phyloP scores from a whole-genome alignment of 352 stramenopile species.

The Phytophthora boehmeriae region DNA sequence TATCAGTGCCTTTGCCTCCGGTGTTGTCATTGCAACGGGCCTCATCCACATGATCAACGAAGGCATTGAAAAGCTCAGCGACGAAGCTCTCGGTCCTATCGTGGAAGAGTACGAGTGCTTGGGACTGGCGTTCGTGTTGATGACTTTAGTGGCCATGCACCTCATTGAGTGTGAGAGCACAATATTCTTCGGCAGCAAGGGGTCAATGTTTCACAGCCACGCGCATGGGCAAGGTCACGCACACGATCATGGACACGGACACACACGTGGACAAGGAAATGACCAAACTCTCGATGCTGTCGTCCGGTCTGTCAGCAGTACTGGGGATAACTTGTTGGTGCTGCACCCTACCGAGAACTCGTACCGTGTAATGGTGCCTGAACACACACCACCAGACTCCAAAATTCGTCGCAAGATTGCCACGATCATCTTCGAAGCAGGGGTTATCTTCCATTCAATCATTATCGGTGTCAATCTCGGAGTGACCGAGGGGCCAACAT shows the following conservation, averaged over 20 bases:
- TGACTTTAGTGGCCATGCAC: slow-evolving; percentile 52
- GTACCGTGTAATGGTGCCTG: not conserved
- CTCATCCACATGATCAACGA: slow-evolving; percentile 77
- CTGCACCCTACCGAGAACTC: slow-evolving; percentile 9
- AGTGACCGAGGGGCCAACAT: slow-evolving; percentile 46
- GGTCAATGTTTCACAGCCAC: slow-evolving; percentile 19
- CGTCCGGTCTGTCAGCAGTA: slow-evolving; percentile 7
- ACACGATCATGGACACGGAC: not conserved
- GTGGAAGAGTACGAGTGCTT: slow-evolving; percentile 52
- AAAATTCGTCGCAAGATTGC: slow-evolving; percentile 42
- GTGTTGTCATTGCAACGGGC: slow-evolving; percentile 60
- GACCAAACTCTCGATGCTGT: not conserved
- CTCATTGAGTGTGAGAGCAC: slow-evolving; percentile 57
- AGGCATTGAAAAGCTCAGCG: slow-evolving; percentile 48
- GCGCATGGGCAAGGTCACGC: slow-evolving; percentile 23
- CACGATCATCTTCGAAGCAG: slow-evolving; percentile 60
- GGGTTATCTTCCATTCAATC: slow-evolving; percentile 71
- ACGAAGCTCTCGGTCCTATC: slow-evolving; percentile 49
- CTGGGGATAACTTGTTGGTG: not conserved
- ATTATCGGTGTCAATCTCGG: slow-evolving; percentile 75
- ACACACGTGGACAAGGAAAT: too few species aligned
- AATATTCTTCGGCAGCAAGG: slow-evolving; percentile 43
- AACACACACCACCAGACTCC: not conserved
- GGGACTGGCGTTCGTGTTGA: slow-evolving; percentile 49
- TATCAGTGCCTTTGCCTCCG: slow-evolving; percentile 56